These are phyloP conservation scores for Friedmanniomyces endolithicus DNA, from an alignment of 495 filamentous ascomycete species.

Conservation along the genomic window DNA sequence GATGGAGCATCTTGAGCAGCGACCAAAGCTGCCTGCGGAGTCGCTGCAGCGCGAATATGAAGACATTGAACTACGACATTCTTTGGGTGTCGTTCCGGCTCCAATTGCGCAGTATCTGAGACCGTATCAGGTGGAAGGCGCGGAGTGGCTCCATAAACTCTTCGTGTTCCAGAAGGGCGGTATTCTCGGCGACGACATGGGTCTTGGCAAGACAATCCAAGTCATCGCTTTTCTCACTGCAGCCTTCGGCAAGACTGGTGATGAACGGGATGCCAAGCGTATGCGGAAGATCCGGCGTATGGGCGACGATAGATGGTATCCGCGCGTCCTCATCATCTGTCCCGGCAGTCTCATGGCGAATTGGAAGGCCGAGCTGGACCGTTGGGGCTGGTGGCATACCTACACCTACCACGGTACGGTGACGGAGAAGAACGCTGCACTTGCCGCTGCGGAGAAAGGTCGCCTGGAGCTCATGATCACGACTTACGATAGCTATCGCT, in stretches of 20 bases:
- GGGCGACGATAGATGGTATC: conserved; percentile 59
- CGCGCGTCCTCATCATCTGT: conserved; percentile 72
- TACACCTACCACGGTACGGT: conserved; percentile 63
- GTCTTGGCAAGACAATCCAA: conserved; percentile 91
- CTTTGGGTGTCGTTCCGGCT: conserved; percentile 75
- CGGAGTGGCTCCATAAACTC: conserved; percentile 70
- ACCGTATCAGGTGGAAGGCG: conserved; percentile 81
- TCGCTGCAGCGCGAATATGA: conserved; percentile 54
- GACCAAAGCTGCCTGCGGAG: conserved; percentile 52
- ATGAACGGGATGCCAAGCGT: conserved; percentile 72
- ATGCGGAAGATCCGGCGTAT: conserved; percentile 77
- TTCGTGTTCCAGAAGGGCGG: conserved; percentile 91
- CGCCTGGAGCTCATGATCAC: conserved; percentile 82
- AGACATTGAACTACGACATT: conserved; percentile 61
- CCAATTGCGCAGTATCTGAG: conserved; percentile 86
- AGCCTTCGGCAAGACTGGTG: conserved; percentile 89
- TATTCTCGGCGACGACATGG: conserved; percentile 94
- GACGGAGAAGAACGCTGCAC: conserved; percentile 53
- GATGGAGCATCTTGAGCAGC: conserved; percentile 49
- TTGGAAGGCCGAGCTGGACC: conserved; percentile 71
- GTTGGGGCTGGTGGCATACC: conserved; percentile 94
- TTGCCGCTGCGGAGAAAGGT: conserved; percentile 63
- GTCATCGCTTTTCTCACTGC: conserved; percentile 88
- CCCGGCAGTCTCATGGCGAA: conserved; percentile 81
- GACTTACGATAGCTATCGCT: conserved; percentile 79